Base-by-base conservation (phyloP, 1,139 yeast species). In the Barnettozyma hawaiiensis region DNA sequence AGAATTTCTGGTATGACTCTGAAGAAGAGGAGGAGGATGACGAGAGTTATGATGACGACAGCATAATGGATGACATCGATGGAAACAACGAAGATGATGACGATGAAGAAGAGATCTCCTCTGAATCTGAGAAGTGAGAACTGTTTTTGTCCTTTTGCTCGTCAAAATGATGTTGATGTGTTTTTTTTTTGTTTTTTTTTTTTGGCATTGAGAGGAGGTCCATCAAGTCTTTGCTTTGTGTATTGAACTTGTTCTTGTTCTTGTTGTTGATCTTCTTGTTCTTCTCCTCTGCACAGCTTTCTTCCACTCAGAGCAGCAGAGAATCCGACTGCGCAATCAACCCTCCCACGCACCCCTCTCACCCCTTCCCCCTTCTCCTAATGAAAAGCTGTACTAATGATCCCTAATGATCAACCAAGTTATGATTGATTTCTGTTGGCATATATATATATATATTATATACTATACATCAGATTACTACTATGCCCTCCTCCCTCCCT, bases 1-100 rank as follows among this genome's bases (percentile, higher is more conserved):
- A 64, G n/a, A 77, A 71, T 15, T 77, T 54, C 23, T 58, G 59
- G 53, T 54, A 51, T 14, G 60, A 49, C 27, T 53, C 60, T n/a
- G 59, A 55, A 24, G 60, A 49, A 10, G 55, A 66, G 3, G 71
- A 65, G 2, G 69, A 63, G n/a, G 58, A 57, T 4, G 58, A 55
- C 15, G 57, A 50, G 34, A 55, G 57, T 33, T 57, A 49, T 26
- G 57, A 47, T 26, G 62, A 53, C 23, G 64, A 58, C 18, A 53
- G 59, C 33, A 58, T 51, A 39, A 50, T 54, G 54, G 60, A 51
- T 37, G 59, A 47, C 31, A 50, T 47, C n/a, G 61, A 50, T n/a
- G 58, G 42, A 5, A 54, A 41, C 9, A 51, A 44, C 10, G 62
- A 49, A 3, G 61, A 47, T 18, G 64, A 61, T 4, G 66, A 57